phyloP scores from a whole-genome alignment of 2,329 filamentous ascomycete species.

The Verticillium longisporum region DNA sequence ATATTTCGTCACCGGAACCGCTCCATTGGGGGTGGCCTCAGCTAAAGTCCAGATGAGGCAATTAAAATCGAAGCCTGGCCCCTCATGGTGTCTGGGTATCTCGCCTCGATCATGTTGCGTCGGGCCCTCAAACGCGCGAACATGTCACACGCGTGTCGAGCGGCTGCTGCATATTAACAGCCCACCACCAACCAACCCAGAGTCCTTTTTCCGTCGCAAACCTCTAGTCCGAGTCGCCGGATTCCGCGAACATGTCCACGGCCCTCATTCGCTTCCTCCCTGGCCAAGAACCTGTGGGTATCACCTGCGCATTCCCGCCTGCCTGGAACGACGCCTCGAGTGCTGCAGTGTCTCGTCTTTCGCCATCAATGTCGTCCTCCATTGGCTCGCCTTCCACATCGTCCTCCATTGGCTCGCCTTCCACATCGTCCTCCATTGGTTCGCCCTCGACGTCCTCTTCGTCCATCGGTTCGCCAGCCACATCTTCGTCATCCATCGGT shows the following conservation, averaged over 20 bases:
- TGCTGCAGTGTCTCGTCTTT: conserved; percentile 32
- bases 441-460: conserved; percentile 32
- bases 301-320: conserved; percentile 13
- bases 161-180: background rate
- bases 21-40: background rate
- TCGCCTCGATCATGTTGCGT: background rate
- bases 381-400: conserved; percentile 29
- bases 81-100: background rate
- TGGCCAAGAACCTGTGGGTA: conserved; percentile 18
- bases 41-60: background rate
- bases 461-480: no score
- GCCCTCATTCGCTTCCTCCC: conserved; percentile 62
- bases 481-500: no score
- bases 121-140: background rate
- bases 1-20: background rate
- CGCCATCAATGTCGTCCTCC: conserved; percentile 40
- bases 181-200: background rate
- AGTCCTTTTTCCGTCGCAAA: conserved; percentile 1
- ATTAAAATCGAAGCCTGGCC: background rate
- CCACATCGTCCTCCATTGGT: conserved; percentile 35
- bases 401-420: conserved; percentile 34
- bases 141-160: background rate
- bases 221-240: conserved; percentile 44
- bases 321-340: conserved; percentile 15
- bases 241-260: conserved; percentile 83